Conservation (phyloP, 176 grass and related monocot genomes). For the Aegilops sharonensis region DNA sequence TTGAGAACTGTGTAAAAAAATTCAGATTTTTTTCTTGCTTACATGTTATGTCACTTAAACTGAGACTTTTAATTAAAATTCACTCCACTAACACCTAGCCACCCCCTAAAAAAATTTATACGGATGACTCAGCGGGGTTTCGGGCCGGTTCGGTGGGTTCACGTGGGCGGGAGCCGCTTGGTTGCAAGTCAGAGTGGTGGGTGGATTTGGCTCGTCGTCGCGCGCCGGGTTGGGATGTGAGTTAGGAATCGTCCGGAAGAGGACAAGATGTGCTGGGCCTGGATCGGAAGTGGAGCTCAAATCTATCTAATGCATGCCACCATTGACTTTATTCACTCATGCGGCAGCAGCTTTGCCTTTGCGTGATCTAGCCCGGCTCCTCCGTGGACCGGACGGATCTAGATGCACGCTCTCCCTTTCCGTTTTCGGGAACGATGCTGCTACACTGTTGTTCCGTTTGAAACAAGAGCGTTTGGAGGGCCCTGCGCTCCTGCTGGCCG, state of each 20-base stretch:
- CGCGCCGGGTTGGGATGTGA: not conserved
- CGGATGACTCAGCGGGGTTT: too few species aligned
- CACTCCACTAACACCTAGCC: too few species aligned
- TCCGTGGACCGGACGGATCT: not conserved
- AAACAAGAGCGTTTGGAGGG: not conserved
- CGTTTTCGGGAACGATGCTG: not conserved
- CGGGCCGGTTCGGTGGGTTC: not conserved
- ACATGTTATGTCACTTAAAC: too few species aligned
- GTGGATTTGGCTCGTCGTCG: not conserved
- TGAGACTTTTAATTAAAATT: too few species aligned
- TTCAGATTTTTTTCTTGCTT: too few species aligned
- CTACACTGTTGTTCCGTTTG: not conserved
- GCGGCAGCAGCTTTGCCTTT: not conserved
- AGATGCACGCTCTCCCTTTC: not conserved
- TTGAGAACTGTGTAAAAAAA: too few species aligned
- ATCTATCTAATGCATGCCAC: not conserved
- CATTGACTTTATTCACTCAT: not conserved
- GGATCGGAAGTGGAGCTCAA: not conserved
- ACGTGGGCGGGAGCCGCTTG: not conserved
- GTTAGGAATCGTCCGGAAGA: not conserved
- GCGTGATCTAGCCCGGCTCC: not conserved
- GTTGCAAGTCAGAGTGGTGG: not conserved
- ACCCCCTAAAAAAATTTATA: too few species aligned
- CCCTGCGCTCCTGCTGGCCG: not conserved
- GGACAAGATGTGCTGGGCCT: conserved; percentile 3